A percentile compares a stretch with the other conserved stretches of the same genome.
phyloP scores from a whole-genome alignment of 208 protist genomes.

The Wallacemonas rigidus region DNA sequence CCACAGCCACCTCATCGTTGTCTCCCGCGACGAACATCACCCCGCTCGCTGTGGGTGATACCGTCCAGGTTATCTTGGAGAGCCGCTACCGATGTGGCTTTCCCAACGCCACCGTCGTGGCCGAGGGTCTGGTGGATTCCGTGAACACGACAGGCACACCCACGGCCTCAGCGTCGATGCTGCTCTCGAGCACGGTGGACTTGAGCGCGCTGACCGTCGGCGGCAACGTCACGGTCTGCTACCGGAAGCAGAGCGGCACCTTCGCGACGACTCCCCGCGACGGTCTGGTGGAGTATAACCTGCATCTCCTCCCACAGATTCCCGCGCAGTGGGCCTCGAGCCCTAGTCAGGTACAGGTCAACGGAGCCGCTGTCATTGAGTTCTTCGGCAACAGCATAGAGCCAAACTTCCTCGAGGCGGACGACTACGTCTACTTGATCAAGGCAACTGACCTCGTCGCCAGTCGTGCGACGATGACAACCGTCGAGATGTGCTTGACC shows the following conservation, averaged over 20 bases:
- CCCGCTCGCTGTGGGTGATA: conserved; percentile 40
- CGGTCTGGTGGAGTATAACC: conserved; percentile 52
- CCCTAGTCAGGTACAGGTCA: conserved; percentile 56
- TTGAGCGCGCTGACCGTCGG: not conserved
- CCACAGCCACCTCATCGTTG: not conserved
- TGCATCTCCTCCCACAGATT: conserved; percentile 41
- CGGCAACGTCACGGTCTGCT: conserved; percentile 71
- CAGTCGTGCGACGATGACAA: conserved; percentile 7
- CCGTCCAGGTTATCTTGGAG: conserved; percentile 72
- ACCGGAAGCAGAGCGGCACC: conserved; percentile 47
- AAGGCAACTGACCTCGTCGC: conserved; percentile 13
- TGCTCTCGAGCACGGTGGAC: conserved; percentile 23
- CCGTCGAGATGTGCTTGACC: conserved; percentile 1
- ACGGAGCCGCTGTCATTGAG: conserved; percentile 51
- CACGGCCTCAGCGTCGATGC: conserved; percentile 12
- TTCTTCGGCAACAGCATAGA: conserved; percentile 45
- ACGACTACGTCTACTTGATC: conserved; percentile 73
- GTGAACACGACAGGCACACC: conserved; percentile 12
- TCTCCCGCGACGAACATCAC: conserved; percentile 1
- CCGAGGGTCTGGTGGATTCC: conserved; percentile 25
- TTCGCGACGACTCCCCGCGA: conserved; percentile 71
- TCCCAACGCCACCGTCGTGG: conserved; percentile 65
- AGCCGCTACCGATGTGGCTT: conserved; percentile 80
- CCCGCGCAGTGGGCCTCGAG: conserved; percentile 54
- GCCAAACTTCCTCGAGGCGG: conserved; percentile 43